Evolutionary conservation across 1,284 basidiomycete genomes (phyloP), one percentile per base, ranked within the genome.

Genomic region (Melanopsichium pennsylvanicum): DNA sequence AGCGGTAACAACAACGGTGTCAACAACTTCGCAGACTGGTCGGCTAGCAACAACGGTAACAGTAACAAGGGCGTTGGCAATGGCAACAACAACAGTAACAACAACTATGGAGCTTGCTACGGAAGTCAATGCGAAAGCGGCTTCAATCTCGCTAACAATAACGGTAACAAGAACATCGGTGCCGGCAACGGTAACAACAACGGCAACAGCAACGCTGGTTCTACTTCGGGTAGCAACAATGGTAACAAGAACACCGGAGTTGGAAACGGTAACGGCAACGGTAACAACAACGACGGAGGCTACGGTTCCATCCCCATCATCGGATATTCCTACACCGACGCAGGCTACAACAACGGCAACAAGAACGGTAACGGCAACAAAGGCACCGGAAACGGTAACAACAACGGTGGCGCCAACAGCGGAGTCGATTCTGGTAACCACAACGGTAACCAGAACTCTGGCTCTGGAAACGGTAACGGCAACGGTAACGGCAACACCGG

Each of bases 261-360:
- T 18, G 22, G 22, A 21, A 21, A 16, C 29, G 41, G 41, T 15
- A 43, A 43, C 18, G 41, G 26, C 7, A 43, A 43, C 41, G 41
- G 41, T 13, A 43, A 43, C 19, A 2, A 1, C 29, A 43, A 43
- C 41, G 4, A 12, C 12, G 36, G 36, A 10, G 12, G n/a, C 36
- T 38, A 23, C 21, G 36, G 36, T 23, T n/a, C n/a, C n/a, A n/a
- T n/a, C n/a, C n/a, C n/a, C n/a, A n/a, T n/a, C n/a, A n/a, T n/a
- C n/a, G 7, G 21, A 19, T 23, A 22, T 15, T 38, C 10, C 36
- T 22, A 22, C 18, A 4, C 5, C 36, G n/a, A n/a, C n/a, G n/a
- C n/a, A n/a, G 29, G 29, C 4, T 32, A 32, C 41, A 19, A 43
- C 41, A 43, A 43, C 19, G 40, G 40, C 8, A 42, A 42, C 40